phyloP scores from a whole-genome alignment of 2,329 filamentous ascomycete species.

The Phoma sp. region DNA sequence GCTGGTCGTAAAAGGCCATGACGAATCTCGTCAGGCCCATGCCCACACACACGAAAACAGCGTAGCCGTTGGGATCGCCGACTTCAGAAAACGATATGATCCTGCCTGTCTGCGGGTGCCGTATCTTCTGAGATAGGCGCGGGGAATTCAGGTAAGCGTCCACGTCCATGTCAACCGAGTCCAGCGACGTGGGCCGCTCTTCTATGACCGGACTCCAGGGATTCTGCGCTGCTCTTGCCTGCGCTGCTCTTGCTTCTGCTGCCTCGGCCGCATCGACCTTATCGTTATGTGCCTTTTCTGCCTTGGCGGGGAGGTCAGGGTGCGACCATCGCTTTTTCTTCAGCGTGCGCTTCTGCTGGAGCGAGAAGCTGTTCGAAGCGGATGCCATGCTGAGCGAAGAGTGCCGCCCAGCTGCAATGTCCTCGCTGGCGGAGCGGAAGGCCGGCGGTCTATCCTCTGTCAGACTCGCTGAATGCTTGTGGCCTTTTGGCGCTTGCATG shows the following conservation, averaged over 20 bases:
- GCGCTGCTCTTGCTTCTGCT: constrained; percentile 20
- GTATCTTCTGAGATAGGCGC: constrained; percentile 85
- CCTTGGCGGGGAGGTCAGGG: constrained; percentile 49
- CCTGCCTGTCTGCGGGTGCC: constrained; percentile 83
- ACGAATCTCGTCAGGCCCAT: constrained; percentile 98
- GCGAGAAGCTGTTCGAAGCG: constrained; percentile 35
- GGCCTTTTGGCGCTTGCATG: constrained; percentile 27
- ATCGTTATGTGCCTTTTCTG: constrained; percentile 46
- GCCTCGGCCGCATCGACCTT: constrained; percentile 35
- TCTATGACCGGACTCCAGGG: constrained; percentile 59
- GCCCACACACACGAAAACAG: constrained; percentile 94
- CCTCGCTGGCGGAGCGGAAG: constrained; percentile 40
- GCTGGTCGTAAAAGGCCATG: constrained; percentile 95
- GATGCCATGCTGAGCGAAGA: constrained; percentile 35
- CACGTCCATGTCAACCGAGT: constrained; percentile 89
- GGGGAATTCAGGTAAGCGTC: constrained; percentile 83
- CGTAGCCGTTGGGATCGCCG: constrained; percentile 87
- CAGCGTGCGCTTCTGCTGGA: constrained; percentile 36
- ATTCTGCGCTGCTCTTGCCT: neutral
- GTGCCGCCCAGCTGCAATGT: constrained; percentile 34
- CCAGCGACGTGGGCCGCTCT: constrained; percentile 77
- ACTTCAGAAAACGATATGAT: constrained; percentile 96
- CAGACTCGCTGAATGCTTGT: constrained; percentile 38
- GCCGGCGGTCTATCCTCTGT: constrained; percentile 28
- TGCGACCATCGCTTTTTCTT: constrained; percentile 50